A percentile compares a stretch with the other conserved stretches of the same genome.
Conservation (phyloP, 192 early-diverging fungal genomes). For the Podila epigama region DNA sequence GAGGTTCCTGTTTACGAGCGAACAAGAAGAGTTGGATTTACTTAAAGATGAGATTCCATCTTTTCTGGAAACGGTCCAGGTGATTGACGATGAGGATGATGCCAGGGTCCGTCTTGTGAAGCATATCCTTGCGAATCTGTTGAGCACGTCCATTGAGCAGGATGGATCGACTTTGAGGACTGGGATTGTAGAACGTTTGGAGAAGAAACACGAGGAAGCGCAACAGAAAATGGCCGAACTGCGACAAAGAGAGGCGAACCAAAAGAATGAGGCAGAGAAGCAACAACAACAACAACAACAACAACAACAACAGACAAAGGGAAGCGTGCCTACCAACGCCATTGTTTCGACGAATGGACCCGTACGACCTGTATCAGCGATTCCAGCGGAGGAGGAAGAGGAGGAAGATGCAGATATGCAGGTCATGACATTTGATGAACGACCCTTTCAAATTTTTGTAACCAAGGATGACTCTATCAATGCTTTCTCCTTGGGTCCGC, state of each 20-base stretch:
- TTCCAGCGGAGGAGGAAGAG: background rate
- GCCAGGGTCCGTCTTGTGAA: constrained; percentile 13
- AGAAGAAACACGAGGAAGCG: constrained; percentile 27
- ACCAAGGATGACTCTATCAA: constrained; percentile 40
- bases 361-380: background rate
- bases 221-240: constrained; percentile 8
- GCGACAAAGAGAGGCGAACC: background rate
- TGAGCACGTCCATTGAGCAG: constrained; percentile 31
- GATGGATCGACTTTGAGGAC: constrained; percentile 43
- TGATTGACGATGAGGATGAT: constrained; percentile 25
- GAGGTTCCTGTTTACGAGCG: constrained; percentile 54
- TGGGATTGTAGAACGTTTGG: constrained; percentile 22
- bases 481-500: constrained; percentile 44
- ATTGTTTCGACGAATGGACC: constrained; percentile 23
- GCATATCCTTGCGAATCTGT: constrained; percentile 34
- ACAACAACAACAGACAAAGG: background rate
- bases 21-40: constrained; percentile 57
- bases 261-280: no score
- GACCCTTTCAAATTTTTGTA: constrained; percentile 49
- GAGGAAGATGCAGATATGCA: constrained; percentile 17
- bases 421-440: constrained; percentile 21
- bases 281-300: background rate
- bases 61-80: constrained; percentile 16
- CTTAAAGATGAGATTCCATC: constrained; percentile 36
- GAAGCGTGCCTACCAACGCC: constrained; percentile 1